Base-by-base conservation (phyloP, 2,329 filamentous ascomycete genomes). In the Aspergillus nomiae region DNA sequence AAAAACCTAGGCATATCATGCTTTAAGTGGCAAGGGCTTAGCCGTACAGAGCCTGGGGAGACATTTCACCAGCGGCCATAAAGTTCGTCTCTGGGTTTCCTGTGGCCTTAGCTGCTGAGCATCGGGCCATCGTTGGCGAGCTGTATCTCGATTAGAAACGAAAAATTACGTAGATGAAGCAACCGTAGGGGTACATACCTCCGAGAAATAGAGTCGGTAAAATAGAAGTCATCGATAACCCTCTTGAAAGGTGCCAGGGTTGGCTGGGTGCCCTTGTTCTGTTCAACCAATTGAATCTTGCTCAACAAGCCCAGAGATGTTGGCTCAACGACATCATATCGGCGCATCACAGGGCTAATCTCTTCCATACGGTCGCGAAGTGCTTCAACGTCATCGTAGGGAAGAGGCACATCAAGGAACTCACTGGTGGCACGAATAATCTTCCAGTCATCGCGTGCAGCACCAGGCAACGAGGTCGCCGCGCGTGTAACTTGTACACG, bases 51-150 rank as follows among this genome's bases (percentile, higher is more conserved):
- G 76, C 73, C 65, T 79, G 76, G 11, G 76, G 73, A 67, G 76
- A 76, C 67, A 80, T 81, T 69, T 83, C 81, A 62, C 90, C 91
- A 26, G 89, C 84, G 59, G 90, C 90, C 89, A 93, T 90, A 70
- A 92, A 87, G 81, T 93, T 92, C 60, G 88, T 93, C 78, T 91
- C 85, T 62, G 90, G 87, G 81, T 93, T 91, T 65, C 89, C 89
- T 11, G 88, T 89, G 63, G 90, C 91, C 86, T 97, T 98, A 69
- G 94, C 91, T 59, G 92, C 94, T 56, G 93, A 96, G 85, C 93
- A 97, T 76, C 95, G 91, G 64, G 95, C 95, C 95, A 99, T 99
- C 63, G 95, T 99, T 58, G 95, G 94, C 66, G 94, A 97, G 84
- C 94, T 96, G 65, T 46, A 50, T 54, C 14, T 57, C 14, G 64